These are phyloP conservation scores for Pseudocercospora fijiensis DNA, from an alignment of 2,329 filamentous ascomycete genomes.

Conservation along the genomic window DNA sequence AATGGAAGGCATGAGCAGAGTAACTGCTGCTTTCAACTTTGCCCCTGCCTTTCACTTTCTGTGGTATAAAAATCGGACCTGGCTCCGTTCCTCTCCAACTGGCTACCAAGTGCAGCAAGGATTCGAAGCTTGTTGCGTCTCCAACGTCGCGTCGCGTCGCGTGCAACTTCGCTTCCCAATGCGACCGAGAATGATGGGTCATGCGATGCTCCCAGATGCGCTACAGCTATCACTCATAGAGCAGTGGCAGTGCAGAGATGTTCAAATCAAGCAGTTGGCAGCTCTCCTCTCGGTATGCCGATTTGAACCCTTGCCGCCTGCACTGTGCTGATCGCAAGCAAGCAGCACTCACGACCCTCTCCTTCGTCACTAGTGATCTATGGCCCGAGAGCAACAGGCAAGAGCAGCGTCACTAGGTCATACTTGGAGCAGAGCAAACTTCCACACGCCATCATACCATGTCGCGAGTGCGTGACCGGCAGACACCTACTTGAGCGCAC, in stretches of 20 bases:
- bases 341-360: conserved; percentile 63
- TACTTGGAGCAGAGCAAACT: conserved; percentile 57
- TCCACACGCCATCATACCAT: conserved; percentile 63
- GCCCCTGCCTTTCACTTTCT: no score
- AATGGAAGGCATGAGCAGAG: no score
- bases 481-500: conserved; percentile 75
- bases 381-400: conserved; percentile 83
- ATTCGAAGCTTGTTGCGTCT: conserved; percentile 1
- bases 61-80: neutral
- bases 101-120: neutral
- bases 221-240: conserved; percentile 30
- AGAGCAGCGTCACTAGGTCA: conserved; percentile 67
- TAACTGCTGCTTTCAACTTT: no score
- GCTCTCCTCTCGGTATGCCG: conserved; percentile 47
- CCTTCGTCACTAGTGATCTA: conserved; percentile 75
- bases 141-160: conserved; percentile 7
- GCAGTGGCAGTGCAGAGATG: conserved; percentile 42
- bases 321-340: conserved; percentile 7
- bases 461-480: conserved; percentile 73
- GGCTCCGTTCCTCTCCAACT: neutral
- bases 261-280: conserved; percentile 49
- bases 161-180: neutral
- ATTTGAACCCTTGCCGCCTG: conserved; percentile 7
- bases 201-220: conserved; percentile 32
- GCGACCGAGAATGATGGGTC: neutral